Evolutionary conservation across 106 monocot species (phyloP).

Genomic region (Hemerocallis citrina): DNA sequence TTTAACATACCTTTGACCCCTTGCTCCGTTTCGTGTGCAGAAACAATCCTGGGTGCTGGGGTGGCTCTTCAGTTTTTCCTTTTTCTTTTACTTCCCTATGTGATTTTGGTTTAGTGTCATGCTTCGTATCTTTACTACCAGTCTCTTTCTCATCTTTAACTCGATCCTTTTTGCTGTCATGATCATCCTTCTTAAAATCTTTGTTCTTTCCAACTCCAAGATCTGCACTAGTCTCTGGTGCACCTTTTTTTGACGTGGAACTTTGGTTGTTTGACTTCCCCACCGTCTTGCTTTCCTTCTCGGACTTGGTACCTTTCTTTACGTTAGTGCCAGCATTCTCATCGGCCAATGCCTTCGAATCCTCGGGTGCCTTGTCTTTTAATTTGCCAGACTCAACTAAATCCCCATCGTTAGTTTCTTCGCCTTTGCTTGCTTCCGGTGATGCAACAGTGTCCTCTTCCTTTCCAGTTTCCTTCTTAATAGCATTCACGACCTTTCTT

Average conservation of each 20-base stretch:
- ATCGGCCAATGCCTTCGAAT: slow-evolving; percentile 1
- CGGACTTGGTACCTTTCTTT: slow-evolving; percentile 31
- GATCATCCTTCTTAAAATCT: slow-evolving; percentile 24
- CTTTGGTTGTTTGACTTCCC: slow-evolving; percentile 7
- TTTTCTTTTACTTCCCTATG: slow-evolving; percentile 51
- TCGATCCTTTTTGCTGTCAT: slow-evolving; percentile 23
- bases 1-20: slow-evolving; percentile 61
- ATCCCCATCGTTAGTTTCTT: slow-evolving; percentile 3
- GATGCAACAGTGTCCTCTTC: not conserved
- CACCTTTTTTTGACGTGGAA: slow-evolving; percentile 10
- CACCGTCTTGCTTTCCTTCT: slow-evolving; percentile 25
- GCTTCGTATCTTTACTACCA: slow-evolving; percentile 27
- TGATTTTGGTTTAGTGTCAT: slow-evolving; percentile 30
- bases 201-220: slow-evolving; percentile 11
- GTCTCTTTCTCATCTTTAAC: slow-evolving; percentile 40
- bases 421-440: slow-evolving; percentile 4
- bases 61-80: slow-evolving; percentile 51
- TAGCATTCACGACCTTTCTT: slow-evolving; percentile 38
- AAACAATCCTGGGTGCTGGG: slow-evolving; percentile 69
- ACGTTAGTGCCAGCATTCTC: slow-evolving; percentile 19
- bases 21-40: slow-evolving; percentile 42
- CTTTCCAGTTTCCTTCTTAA: slow-evolving; percentile 14
- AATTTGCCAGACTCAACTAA: not conserved
- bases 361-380: slow-evolving; percentile 19
- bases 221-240: slow-evolving; percentile 10